Evolutionary conservation across 331 rosid genomes (phyloP), one percentile per base, ranked within the genome.

Genomic region (Malus hybrid): DNA sequence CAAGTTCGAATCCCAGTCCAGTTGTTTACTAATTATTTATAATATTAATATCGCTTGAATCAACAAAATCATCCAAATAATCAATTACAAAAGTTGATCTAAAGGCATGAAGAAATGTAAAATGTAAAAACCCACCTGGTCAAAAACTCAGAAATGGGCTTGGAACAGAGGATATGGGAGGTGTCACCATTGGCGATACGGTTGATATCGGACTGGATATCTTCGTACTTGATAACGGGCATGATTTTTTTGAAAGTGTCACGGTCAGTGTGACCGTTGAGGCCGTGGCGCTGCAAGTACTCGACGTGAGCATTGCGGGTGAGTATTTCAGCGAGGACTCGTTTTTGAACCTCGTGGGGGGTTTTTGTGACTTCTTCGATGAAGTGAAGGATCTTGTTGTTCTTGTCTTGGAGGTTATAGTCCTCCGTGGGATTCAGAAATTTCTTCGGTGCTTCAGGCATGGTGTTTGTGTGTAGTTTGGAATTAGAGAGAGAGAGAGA

Each of bases 101-200:
- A 19, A 24, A 57, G 34, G 30, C 33, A 30, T 39, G 4, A 4
- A 48, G 7, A 50, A 28, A 52, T 18, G 57, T 18, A 52, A 52
- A 52, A 52, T 1, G 57, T 6, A 15, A 3, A 42, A 36, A 61
- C n/a, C 19, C 18, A 91, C 98, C 98, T 93, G 20, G 97, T 91
- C 72, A 93, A 76, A 64, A 93, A 93, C 86, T 88, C 91, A 2
- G 98, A 83, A 60, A 93, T 67, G 83, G 96, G 95, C 14, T 70
- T 67, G 6, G 97, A 87, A 76, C 90, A 88, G 34, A 93, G 92
- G 83, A 93, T 91, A 19, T 82, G 89, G 57, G 92, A 88, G 42
- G 87, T 77, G 82, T 93, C 96, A 12, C 98, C 98, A 82, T 88
- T 93, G 77, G 97, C 98, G 58, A 93, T 93, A 68, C 96, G 97